Evolutionary conservation across 2,329 filamentous ascomycete species (phyloP).

Genomic region (Trichoderma afroharzianum): DNA sequence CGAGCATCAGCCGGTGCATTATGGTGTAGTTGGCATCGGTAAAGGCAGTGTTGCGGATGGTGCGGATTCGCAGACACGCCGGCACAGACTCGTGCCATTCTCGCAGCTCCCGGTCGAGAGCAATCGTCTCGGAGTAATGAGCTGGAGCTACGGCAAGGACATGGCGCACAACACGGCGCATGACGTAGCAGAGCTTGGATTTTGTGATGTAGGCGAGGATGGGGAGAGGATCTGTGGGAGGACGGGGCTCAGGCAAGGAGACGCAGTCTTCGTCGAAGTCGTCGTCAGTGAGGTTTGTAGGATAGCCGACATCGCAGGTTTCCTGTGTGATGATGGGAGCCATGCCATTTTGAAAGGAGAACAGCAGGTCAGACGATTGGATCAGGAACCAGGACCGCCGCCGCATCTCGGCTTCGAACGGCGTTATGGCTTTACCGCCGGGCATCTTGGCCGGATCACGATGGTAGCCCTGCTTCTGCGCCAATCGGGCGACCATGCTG

Average conservation of each 20-base stretch:
- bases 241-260: slow-evolving; percentile 41
- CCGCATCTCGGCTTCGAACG: slow-evolving; percentile 51
- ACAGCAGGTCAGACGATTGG: slow-evolving; percentile 45
- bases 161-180: slow-evolving; percentile 42
- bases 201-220: slow-evolving; percentile 43
- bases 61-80: slow-evolving; percentile 37
- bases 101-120: slow-evolving; percentile 40
- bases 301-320: slow-evolving; percentile 44
- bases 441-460: slow-evolving; percentile 44
- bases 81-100: slow-evolving; percentile 37
- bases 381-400: slow-evolving; percentile 47
- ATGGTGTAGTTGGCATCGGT: slow-evolving; percentile 43
- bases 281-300: slow-evolving; percentile 45
- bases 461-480: slow-evolving; percentile 51
- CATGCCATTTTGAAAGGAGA: slow-evolving; percentile 52
- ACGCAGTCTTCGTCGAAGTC: slow-evolving; percentile 48
- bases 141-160: slow-evolving; percentile 36
- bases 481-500: slow-evolving; percentile 44
- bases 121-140: slow-evolving; percentile 34
- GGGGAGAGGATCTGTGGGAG: slow-evolving; percentile 41
- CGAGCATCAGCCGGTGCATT: slow-evolving; percentile 47
- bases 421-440: slow-evolving; percentile 32
- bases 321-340: slow-evolving; percentile 47
- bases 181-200: slow-evolving; percentile 40
- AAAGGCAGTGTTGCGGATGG: slow-evolving; percentile 41